Evolutionary conservation across 2,329 filamentous ascomycete genomes (phyloP).

Genomic region (Dactylellina drechsleri): DNA sequence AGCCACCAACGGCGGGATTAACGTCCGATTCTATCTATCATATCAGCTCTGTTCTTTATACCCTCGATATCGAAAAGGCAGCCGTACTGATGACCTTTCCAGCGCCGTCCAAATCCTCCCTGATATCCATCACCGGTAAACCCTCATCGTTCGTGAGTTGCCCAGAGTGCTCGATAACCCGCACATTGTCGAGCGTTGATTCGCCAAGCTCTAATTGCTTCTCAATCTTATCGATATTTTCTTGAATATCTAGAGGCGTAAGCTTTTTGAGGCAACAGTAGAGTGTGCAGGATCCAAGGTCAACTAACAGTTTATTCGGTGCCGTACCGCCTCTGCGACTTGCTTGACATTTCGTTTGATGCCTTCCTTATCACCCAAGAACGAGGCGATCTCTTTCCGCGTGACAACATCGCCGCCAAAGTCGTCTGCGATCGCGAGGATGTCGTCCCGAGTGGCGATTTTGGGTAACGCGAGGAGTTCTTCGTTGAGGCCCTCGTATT

Average conservation of each 20-base stretch:
- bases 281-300: neutral
- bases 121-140: constrained; percentile 85
- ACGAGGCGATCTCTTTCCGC: constrained; percentile 68
- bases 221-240: constrained; percentile 79
- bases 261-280: constrained; percentile 27
- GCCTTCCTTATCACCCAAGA: constrained; percentile 65
- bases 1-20: constrained; percentile 17
- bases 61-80: neutral
- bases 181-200: constrained; percentile 73
- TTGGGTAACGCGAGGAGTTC: constrained; percentile 72
- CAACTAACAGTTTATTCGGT: constrained; percentile 76
- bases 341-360: constrained; percentile 69
- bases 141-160: constrained; percentile 71
- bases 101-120: constrained; percentile 90
- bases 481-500: constrained; percentile 89
- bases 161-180: constrained; percentile 71
- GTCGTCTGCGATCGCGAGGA: constrained; percentile 68
- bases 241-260: constrained; percentile 71
- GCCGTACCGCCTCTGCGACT: constrained; percentile 74
- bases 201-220: constrained; percentile 77
- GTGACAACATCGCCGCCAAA: constrained; percentile 74
- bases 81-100: constrained; percentile 74
- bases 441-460: constrained; percentile 66
- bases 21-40: constrained; percentile 33
- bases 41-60: constrained; percentile 1